Conservation (phyloP, 2,329 filamentous ascomycete species). For the Passalora sequoiae region DNA sequence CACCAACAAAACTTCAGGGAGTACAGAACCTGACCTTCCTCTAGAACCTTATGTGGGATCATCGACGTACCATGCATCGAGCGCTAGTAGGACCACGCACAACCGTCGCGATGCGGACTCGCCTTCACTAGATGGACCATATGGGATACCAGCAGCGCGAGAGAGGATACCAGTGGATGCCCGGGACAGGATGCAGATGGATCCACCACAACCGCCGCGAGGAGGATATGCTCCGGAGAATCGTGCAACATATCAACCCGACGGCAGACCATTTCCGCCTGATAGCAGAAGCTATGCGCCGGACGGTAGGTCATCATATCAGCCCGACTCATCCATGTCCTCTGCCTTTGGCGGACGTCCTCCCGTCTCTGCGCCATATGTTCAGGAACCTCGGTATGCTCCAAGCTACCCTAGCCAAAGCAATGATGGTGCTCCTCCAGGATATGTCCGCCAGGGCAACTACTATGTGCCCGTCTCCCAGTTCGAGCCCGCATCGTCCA, state of each 20-base stretch:
- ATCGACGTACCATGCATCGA: conserved; percentile 42
- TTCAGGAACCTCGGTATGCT: conserved; percentile 31
- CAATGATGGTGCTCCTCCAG: conserved; percentile 30
- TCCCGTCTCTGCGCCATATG: conserved; percentile 25
- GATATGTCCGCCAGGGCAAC: conserved; percentile 33
- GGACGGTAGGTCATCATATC: conserved; percentile 25
- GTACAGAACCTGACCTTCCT: conserved; percentile 35
- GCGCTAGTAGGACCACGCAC: conserved; percentile 37
- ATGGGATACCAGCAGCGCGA: conserved; percentile 22
- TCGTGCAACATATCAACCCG: conserved; percentile 20
- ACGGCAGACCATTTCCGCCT: conserved; percentile 24
- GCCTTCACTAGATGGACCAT: conserved; percentile 30
- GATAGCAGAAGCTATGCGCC: conserved; percentile 23
- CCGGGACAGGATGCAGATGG: conserved; percentile 30
- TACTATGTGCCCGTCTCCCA: conserved; percentile 32
- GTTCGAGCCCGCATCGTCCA: conserved; percentile 23
- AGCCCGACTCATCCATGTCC: conserved; percentile 22
- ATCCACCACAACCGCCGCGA: conserved; percentile 23
- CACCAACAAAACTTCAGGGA: conserved; percentile 38
- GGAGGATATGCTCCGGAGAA: conserved; percentile 24
- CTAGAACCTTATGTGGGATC: conserved; percentile 30
- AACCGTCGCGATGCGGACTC: conserved; percentile 38
- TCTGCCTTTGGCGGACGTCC: conserved; percentile 23
- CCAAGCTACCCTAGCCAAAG: conserved; percentile 24
- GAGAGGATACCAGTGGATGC: conserved; percentile 25